Evolutionary conservation across 106 monocot genomes (phyloP).

Genomic region (Iris macrosiphon): DNA sequence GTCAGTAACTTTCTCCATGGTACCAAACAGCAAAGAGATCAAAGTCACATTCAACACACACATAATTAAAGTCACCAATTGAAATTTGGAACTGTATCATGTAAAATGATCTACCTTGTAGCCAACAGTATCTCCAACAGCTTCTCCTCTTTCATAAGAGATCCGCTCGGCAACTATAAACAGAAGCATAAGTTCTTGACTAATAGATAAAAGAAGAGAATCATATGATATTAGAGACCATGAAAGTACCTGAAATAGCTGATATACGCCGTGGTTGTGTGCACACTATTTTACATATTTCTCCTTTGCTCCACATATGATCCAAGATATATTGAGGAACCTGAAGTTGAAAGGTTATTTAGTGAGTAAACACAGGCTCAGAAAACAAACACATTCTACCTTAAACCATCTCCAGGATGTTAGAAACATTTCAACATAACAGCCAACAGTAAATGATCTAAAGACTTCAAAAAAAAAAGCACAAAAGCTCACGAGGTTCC

Average conservation of each 20-base stretch:
- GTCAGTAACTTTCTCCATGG: too few relatives aligned
- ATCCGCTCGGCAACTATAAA: slow-evolving; percentile 92
- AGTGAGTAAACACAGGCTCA: background rate
- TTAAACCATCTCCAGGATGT: background rate
- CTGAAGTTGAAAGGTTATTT: slow-evolving; percentile 24
- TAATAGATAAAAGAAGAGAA: background rate
- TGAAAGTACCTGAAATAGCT: slow-evolving; percentile 78
- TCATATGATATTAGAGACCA: background rate
- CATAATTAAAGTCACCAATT: too few relatives aligned
- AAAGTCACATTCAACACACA: too few relatives aligned
- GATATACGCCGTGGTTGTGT: slow-evolving; percentile 96
- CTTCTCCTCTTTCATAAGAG: slow-evolving; percentile 89
- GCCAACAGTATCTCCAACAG: slow-evolving; percentile 82
- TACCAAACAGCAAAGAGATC: too few relatives aligned
- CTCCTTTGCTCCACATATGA: slow-evolving; percentile 78
- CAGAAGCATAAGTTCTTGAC: background rate
- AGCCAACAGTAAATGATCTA: too few relatives aligned
- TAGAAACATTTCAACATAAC: background rate
- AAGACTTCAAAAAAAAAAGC: too few relatives aligned
- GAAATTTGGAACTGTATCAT: background rate
- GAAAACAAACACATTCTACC: background rate
- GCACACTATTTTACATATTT: slow-evolving; percentile 85
- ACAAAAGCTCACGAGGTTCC: too few relatives aligned
- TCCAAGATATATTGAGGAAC: slow-evolving; percentile 98
- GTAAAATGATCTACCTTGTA: slow-evolving; percentile 79